Base-by-base conservation (phyloP, 805 yeast genomes). In the Wickerhamiella dianesei region DNA sequence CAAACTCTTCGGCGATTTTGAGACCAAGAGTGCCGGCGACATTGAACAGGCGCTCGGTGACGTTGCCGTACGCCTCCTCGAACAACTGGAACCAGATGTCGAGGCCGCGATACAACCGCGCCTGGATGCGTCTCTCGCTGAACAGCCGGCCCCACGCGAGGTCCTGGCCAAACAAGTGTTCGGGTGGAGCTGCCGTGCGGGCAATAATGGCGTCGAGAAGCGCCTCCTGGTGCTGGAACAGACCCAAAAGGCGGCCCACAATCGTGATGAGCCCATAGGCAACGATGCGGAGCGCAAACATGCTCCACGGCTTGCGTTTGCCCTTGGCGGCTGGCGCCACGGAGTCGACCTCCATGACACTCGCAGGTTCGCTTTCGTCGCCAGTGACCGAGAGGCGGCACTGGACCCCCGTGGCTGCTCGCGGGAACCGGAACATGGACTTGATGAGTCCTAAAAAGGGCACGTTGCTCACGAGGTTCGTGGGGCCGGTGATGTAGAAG, bases 381-480 rank as follows among this genome's bases (percentile, higher is more conserved):
- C 29, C 39, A 14, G 42, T 3, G 25, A 21, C 37, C n/a, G 40
- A 25, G 19, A 22, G 19, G 32, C 42, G 20, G 32, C 32, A 12
- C 32, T 25, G 32, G 32, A 40, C 45, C 3, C 35, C 35, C 39
- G 40, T 47, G 3, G 51, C 59, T 16, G 51, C 47, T 8, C 61
- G 51, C 2, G 65, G 64, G 44, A 61, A 53, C 35, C 64, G 51
- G 40, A 62, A 48, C 44, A 62, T 49, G 17, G 61, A 53, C 50
- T 60, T 61, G 50, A 63, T 46, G 21, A 60, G 48, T 3, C 57
- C 58, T 45, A 62, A 48, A 32, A 56, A 59, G 2, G 66, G 64
- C 35, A 60, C 57, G 16, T 42, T 47, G 21, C 47, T 35, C n/a
- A 61, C 41, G 1, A 52, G 37, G 2, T 50, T 41, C 3, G 56